phyloP scores from a whole-genome alignment of 371 early-diverging fungal genomes.

The Dichotomocladium elegans region DNA sequence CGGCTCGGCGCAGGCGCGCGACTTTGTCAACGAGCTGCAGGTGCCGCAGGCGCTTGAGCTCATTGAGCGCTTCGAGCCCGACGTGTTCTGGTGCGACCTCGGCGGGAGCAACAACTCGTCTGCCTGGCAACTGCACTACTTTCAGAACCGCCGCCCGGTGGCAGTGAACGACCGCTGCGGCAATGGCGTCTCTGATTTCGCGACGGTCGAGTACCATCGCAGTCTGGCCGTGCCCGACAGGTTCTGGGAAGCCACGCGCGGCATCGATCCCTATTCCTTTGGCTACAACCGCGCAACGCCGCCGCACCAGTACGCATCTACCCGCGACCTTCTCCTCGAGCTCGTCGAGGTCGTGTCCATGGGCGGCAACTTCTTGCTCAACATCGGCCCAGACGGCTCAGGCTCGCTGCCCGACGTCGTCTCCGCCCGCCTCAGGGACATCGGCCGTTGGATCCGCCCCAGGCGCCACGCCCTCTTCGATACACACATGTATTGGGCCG shows the following conservation, averaged over 20 bases:
- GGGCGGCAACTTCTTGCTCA: constrained; percentile 30
- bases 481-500: constrained; percentile 5
- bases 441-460: constrained; percentile 20
- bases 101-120: constrained; percentile 36
- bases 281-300: constrained; percentile 25
- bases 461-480: constrained; percentile 5
- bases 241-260: constrained; percentile 19
- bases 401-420: constrained; percentile 14
- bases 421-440: constrained; percentile 7
- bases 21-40: constrained; percentile 34
- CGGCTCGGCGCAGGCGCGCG: constrained; percentile 7
- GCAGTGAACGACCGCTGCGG: constrained; percentile 20
- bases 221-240: neutral
- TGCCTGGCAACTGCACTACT: constrained; percentile 23
- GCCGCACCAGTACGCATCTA: constrained; percentile 20
- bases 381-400: constrained; percentile 25
- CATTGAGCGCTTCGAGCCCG: constrained; percentile 18
- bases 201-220: constrained; percentile 8
- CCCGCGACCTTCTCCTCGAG: constrained; percentile 12
- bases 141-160: constrained; percentile 14
- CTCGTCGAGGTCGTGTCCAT: constrained; percentile 20
- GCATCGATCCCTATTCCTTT: constrained; percentile 17
- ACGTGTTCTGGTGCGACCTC: constrained; percentile 37
- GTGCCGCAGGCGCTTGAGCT: constrained; percentile 31
- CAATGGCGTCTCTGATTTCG: constrained; percentile 6